Percentiles rank a stretch among this genome's conserved stretches.
These are phyloP conservation scores for Blastobotrys malaysiensis DNA, from an alignment of 1,139 yeast species.

Conservation along the genomic window DNA sequence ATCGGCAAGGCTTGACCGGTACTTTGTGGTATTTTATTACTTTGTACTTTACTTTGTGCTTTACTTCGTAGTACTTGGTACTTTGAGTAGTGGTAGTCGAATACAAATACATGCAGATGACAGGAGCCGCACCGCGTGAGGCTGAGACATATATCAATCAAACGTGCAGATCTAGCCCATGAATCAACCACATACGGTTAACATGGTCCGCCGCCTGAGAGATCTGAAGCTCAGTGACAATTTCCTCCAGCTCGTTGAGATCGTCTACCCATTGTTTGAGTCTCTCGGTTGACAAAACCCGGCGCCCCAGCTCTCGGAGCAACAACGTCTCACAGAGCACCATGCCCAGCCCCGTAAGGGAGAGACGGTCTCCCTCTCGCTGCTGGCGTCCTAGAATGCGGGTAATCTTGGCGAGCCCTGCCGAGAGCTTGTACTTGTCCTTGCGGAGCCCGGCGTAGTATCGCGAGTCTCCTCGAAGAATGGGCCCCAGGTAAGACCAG, in stretches of 20 bases:
- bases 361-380: slow-evolving; percentile 4
- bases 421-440: slow-evolving; percentile 13
- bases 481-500: background rate
- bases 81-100: too few relatives aligned
- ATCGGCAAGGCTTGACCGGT: too few relatives aligned
- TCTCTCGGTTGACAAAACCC: slow-evolving; percentile 15
- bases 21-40: too few relatives aligned
- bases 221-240: background rate
- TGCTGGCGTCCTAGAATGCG: slow-evolving; percentile 10
- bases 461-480: slow-evolving; percentile 15
- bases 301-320: slow-evolving; percentile 17
- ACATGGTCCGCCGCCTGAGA: background rate
- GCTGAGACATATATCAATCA: background rate
- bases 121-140: background rate
- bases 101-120: too few relatives aligned
- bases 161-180: background rate
- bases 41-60: too few relatives aligned
- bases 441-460: slow-evolving; percentile 16
- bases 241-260: slow-evolving; percentile 7
- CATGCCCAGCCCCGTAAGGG: slow-evolving; percentile 17
- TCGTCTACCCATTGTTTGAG: slow-evolving; percentile 17
- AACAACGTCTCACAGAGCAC: slow-evolving; percentile 22
- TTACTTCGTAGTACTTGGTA: too few relatives aligned
- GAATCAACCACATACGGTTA: background rate
- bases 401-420: slow-evolving; percentile 17